phyloP scores from a whole-genome alignment of 2,329 filamentous ascomycete species.

The Diaporthe sp. region DNA sequence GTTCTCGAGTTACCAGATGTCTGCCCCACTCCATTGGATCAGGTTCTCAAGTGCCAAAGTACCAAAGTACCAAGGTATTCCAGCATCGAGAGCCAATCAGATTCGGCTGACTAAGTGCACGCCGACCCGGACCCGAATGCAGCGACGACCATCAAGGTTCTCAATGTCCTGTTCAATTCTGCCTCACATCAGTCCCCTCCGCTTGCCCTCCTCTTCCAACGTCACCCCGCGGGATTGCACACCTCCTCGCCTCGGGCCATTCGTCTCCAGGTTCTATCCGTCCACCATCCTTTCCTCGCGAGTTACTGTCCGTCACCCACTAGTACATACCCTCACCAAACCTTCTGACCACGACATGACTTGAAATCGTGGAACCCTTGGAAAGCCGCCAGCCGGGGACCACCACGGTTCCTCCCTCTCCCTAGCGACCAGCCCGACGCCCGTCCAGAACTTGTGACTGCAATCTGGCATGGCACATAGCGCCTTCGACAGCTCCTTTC shows the following conservation, averaged over 20 bases:
- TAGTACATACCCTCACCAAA: background rate
- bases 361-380: slow-evolving; percentile 12
- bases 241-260: slow-evolving; percentile 6
- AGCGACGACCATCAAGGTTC: slow-evolving; percentile 21
- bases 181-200: slow-evolving; percentile 32
- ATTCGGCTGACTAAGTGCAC: slow-evolving; percentile 10
- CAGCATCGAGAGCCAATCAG: slow-evolving; percentile 1
- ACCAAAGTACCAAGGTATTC: background rate
- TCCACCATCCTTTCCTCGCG: background rate
- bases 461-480: background rate
- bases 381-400: slow-evolving; percentile 9
- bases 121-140: slow-evolving; percentile 26
- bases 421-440: slow-evolving; percentile 1
- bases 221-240: slow-evolving; percentile 19
- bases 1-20: background rate
- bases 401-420: slow-evolving; percentile 9
- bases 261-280: background rate
- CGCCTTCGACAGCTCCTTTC: background rate
- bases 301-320: background rate
- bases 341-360: slow-evolving; percentile 22
- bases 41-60: background rate
- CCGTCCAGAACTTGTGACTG: background rate
- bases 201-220: slow-evolving; percentile 23
- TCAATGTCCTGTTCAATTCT: slow-evolving; percentile 20
- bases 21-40: background rate